Percentiles rank a stretch among this genome's conserved stretches.
phyloP scores from a whole-genome alignment of 208 protist genomes.

The Crithidia sp. region DNA sequence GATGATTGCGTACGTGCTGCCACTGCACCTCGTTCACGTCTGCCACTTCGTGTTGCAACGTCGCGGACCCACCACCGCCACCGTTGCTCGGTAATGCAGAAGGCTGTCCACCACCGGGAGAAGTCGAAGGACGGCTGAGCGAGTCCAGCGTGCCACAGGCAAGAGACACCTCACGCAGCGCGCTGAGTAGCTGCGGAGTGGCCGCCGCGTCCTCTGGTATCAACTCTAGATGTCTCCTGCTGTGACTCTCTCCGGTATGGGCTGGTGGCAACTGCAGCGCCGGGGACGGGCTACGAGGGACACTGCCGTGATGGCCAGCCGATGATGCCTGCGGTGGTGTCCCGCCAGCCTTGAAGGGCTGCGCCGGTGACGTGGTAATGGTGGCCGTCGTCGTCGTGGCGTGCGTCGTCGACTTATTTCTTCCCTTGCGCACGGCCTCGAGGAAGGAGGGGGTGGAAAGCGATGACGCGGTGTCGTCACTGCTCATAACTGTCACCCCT shows the following conservation, averaged over 20 bases:
- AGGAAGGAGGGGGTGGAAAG: conserved; percentile 19
- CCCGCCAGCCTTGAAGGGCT: neutral
- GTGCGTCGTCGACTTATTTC: neutral
- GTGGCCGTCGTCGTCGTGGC: too few species aligned
- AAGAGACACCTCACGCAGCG: conserved; percentile 60
- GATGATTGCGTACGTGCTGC: conserved; percentile 45
- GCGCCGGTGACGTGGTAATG: too few species aligned
- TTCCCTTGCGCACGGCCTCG: conserved; percentile 25
- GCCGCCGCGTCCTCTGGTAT: conserved; percentile 40
- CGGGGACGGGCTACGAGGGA: neutral
- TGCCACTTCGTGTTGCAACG: neutral
- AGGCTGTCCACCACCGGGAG: too few species aligned
- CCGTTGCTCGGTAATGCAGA: neutral
- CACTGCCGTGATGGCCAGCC: neutral
- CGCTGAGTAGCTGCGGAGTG: conserved; percentile 42
- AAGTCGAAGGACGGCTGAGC: conserved; percentile 3
- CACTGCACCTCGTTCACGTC: conserved; percentile 46
- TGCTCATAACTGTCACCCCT: too few species aligned
- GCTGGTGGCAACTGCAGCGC: neutral
- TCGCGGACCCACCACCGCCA: neutral
- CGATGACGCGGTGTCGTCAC: neutral
- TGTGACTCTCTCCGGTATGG: neutral
- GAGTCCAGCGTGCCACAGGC: conserved; percentile 46
- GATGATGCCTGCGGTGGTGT: neutral
- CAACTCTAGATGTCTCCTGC: conserved; percentile 33